Evolutionary conservation across 1,139 yeast species (phyloP).

Genomic region (Suhomyces bolitotheri): DNA sequence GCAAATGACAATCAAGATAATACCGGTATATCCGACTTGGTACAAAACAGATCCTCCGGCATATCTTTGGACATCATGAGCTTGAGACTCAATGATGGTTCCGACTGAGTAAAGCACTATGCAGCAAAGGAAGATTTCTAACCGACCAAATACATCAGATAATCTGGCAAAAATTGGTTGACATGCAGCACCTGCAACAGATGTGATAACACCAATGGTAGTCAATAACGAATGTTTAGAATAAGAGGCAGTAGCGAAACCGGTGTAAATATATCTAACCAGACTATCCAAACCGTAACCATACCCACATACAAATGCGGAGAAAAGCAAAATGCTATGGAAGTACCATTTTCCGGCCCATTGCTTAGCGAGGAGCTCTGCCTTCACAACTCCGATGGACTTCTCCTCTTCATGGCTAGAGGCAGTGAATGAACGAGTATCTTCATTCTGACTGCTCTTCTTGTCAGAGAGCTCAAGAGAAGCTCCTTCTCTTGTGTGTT

Average conservation of each 20-base stretch:
- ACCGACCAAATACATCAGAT: conserved; percentile 24
- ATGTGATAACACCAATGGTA: conserved; percentile 23
- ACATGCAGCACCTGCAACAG: conserved; percentile 26
- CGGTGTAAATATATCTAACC: conserved; percentile 3
- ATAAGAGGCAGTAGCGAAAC: conserved; percentile 16
- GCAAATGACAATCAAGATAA: conserved; percentile 20
- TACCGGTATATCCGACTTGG: conserved; percentile 25
- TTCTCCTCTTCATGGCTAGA: conserved; percentile 8
- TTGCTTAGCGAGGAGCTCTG: conserved; percentile 35
- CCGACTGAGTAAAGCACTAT: conserved; percentile 25
- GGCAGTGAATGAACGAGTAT: background rate
- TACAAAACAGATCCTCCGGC: conserved; percentile 28
- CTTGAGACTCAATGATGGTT: conserved; percentile 25
- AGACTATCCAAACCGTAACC: conserved; percentile 23
- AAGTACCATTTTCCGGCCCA: conserved; percentile 23
- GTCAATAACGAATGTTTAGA: conserved; percentile 18
- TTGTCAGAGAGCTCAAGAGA: no score
- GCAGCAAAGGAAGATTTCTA: conserved; percentile 21
- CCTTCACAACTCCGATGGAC: conserved; percentile 34
- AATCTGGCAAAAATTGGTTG: conserved; percentile 25
- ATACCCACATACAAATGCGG: conserved; percentile 27
- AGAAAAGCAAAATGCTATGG: conserved; percentile 20
- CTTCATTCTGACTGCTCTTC: background rate
- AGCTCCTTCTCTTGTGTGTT: no score
- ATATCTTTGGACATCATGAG: conserved; percentile 22